Conservation (phyloP, 305 asterid species). For the Solanum hybrid region DNA sequence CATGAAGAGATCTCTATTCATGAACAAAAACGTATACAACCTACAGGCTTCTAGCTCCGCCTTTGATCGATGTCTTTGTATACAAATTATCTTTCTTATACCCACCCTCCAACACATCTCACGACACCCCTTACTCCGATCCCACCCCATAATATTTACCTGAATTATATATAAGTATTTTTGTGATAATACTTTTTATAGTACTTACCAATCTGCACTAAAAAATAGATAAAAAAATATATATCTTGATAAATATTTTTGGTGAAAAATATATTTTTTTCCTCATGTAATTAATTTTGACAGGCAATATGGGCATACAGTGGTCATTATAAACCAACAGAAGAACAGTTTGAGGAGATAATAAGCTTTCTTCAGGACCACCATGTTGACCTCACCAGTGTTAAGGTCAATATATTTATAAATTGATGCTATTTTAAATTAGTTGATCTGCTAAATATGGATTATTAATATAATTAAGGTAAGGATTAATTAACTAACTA, state of each 20-base stretch:
- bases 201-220: neutral
- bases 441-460: neutral
- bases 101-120: neutral
- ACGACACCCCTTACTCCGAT: neutral
- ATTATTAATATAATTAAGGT: neutral
- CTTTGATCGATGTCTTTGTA: neutral
- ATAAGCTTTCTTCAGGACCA: slow-evolving; percentile 32
- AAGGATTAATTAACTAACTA: neutral
- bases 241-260: neutral
- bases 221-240: neutral
- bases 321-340: slow-evolving; percentile 44
- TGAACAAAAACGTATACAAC: neutral
- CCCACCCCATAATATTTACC: neutral
- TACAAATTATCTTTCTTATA: neutral
- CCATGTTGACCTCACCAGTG: slow-evolving; percentile 24
- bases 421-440: neutral
- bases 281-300: neutral
- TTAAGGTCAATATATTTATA: slow-evolving; percentile 22
- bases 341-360: slow-evolving; percentile 31
- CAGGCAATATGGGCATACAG: slow-evolving; percentile 47
- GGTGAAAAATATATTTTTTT: neutral
- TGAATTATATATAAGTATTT: neutral
- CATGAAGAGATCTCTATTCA: neutral
- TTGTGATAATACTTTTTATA: neutral
- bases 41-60: neutral